phyloP scores from a whole-genome alignment of 2,329 filamentous ascomycete genomes.

The Alternaria panax region DNA sequence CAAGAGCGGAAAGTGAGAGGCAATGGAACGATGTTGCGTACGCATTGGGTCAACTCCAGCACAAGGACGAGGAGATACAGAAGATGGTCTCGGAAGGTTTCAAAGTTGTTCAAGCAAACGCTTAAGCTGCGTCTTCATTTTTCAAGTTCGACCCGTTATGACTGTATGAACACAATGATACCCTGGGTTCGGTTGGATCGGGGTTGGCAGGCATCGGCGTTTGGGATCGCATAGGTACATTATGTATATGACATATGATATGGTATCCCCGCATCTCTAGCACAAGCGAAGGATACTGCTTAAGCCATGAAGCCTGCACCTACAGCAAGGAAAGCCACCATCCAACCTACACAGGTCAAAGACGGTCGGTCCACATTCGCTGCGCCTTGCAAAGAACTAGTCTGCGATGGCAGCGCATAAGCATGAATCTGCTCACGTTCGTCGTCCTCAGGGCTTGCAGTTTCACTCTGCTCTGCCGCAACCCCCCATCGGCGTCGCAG shows the following conservation, averaged over 20 bases:
- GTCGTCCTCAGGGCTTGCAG: not conserved
- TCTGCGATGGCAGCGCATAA: not conserved
- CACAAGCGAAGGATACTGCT: not conserved
- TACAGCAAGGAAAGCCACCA: not conserved
- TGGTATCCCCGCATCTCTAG: not conserved
- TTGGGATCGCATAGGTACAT: not conserved
- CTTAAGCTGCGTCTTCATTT: not conserved
- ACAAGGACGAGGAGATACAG: constrained; percentile 89
- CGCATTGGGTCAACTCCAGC: constrained; percentile 84
- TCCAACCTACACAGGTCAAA: not conserved
- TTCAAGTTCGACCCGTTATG: not conserved
- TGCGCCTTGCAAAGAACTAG: not conserved
- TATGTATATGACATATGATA: not conserved
- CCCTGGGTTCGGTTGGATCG: not conserved
- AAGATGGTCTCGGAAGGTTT: constrained; percentile 80
- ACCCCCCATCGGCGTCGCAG: too few relatives aligned
- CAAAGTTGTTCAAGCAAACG: constrained; percentile 56
- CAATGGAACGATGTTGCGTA: constrained; percentile 99
- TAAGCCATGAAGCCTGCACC: not conserved
- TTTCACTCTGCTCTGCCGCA: not conserved
- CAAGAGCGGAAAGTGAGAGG: constrained; percentile 86
- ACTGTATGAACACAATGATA: constrained; percentile 1
- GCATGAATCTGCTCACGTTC: not conserved
- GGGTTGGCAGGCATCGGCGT: not conserved
- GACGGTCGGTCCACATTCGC: not conserved